A percentile compares a stretch with the other conserved stretches of the same genome.
Evolutionary conservation across 768 basidiomycete genomes (phyloP).

Genomic region (Tylopilus plumbeoviolaceoides): DNA sequence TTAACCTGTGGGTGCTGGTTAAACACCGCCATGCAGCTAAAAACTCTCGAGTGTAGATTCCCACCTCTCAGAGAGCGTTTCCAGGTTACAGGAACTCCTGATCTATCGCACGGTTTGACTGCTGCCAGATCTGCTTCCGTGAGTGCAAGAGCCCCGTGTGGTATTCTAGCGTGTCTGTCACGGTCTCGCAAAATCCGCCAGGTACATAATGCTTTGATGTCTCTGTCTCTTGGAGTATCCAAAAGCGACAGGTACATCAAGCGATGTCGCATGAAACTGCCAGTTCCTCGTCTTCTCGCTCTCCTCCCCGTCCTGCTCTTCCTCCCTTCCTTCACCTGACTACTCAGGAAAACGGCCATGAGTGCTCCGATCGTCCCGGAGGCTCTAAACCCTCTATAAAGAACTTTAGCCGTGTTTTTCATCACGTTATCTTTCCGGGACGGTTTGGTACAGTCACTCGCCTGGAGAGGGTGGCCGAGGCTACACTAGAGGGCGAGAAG

Average conservation of each 20-base stretch:
- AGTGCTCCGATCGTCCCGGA: conserved; percentile 29
- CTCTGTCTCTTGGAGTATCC: neutral
- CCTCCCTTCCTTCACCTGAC: conserved; percentile 16
- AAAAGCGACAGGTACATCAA: neutral
- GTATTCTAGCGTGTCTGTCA: neutral
- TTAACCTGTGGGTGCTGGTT: neutral
- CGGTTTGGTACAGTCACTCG: neutral
- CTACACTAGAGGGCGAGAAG: conserved; percentile 1
- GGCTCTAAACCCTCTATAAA: conserved; percentile 31
- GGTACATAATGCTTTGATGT: conserved; percentile 3
- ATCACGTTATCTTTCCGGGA: conserved; percentile 27
- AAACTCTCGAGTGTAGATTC: conserved; percentile 1
- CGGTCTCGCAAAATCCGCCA: conserved; percentile 3
- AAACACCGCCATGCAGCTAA: neutral
- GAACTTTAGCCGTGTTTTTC: conserved; percentile 43
- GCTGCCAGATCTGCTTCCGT: neutral
- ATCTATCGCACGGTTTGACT: conserved; percentile 1
- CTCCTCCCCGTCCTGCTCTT: conserved; percentile 7
- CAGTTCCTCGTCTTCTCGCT: conserved; percentile 6
- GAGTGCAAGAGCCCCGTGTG: neutral
- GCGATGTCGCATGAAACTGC: conserved; percentile 8
- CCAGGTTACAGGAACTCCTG: conserved; percentile 9
- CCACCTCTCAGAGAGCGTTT: conserved; percentile 7
- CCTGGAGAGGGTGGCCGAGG: conserved; percentile 5
- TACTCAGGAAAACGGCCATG: conserved; percentile 2